phyloP scores from a whole-genome alignment of 2,329 filamentous ascomycete species.

The Leptoxyphium fumago region DNA sequence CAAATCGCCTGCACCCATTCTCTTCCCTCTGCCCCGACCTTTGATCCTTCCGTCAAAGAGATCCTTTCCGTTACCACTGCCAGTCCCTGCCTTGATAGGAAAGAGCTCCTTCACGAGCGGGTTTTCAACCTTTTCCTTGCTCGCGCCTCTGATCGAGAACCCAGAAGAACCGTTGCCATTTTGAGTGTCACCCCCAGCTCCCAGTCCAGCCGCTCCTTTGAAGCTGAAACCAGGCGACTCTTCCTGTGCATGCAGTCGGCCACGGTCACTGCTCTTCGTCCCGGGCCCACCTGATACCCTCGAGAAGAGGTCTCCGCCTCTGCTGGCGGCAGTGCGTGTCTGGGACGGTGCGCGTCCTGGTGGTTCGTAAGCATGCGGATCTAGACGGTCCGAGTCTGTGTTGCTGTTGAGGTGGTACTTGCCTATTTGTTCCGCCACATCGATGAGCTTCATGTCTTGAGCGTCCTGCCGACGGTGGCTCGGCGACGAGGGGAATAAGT shows the following conservation, averaged over 20 bases:
- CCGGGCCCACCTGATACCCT: conserved; percentile 7
- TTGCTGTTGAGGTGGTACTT: conserved; percentile 12
- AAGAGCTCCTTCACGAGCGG: conserved; percentile 19
- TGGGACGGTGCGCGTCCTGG: neutral
- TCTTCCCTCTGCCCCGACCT: conserved; percentile 15
- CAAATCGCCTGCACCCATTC: conserved; percentile 6
- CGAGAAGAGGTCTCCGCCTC: conserved; percentile 8
- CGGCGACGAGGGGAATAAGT: conserved; percentile 19
- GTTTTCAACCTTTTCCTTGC: conserved; percentile 7
- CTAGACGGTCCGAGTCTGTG: neutral
- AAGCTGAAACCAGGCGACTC: conserved; percentile 18
- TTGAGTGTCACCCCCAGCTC: neutral
- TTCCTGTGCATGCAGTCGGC: neutral
- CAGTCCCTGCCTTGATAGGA: conserved; percentile 14
- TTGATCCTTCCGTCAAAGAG: conserved; percentile 19
- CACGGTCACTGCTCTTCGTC: neutral
- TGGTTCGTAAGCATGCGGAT: conserved; percentile 7
- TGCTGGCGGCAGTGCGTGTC: conserved; percentile 1
- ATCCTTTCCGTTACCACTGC: conserved; percentile 12
- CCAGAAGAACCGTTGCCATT: conserved; percentile 2
- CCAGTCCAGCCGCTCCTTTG: conserved; percentile 13
- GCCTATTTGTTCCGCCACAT: conserved; percentile 12
- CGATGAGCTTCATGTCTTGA: conserved; percentile 18
- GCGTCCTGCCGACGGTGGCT: conserved; percentile 32
- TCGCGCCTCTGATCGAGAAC: conserved; percentile 19